phyloP scores from a whole-genome alignment of 2,329 filamentous ascomycete species.

The Pseudogymnoascus sp. region DNA sequence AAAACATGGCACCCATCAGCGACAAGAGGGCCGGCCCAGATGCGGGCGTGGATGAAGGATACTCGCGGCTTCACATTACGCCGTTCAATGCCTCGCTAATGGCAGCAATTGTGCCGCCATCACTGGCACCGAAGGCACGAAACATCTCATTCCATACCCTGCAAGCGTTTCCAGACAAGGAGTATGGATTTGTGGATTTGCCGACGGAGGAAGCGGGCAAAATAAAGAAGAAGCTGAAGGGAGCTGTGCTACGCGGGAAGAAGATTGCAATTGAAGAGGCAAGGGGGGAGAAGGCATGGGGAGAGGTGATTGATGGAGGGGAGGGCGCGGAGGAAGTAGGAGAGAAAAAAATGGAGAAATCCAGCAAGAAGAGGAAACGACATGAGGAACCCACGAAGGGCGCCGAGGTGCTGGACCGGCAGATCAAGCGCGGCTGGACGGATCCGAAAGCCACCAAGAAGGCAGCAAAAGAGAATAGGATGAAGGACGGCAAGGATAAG shows the following conservation, averaged over 20 bases:
- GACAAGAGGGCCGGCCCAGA: not conserved
- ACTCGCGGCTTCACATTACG: slow-evolving; percentile 71
- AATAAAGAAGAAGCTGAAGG: slow-evolving; percentile 83
- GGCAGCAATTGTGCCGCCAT: slow-evolving; percentile 60
- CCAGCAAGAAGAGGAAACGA: slow-evolving; percentile 40
- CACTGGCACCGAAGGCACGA: slow-evolving; percentile 56
- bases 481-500: slow-evolving; percentile 40
- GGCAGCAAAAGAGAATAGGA: slow-evolving; percentile 36
- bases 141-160: slow-evolving; percentile 84
- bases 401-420: slow-evolving; percentile 54
- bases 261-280: slow-evolving; percentile 84
- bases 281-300: slow-evolving; percentile 46
- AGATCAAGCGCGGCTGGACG: slow-evolving; percentile 36
- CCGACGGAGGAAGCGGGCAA: slow-evolving; percentile 79
- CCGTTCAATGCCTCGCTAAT: slow-evolving; percentile 73
- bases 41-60: slow-evolving; percentile 16
- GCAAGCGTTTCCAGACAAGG: slow-evolving; percentile 80
- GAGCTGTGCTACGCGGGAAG: slow-evolving; percentile 70
- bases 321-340: slow-evolving; percentile 32
- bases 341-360: slow-evolving; percentile 34
- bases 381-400: slow-evolving; percentile 51
- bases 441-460: slow-evolving; percentile 41
- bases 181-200: slow-evolving; percentile 83
- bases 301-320: slow-evolving; percentile 30
- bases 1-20: not conserved